These are phyloP conservation scores for Aphanomyces astaci DNA, from an alignment of 352 stramenopile species.

Conservation along the genomic window DNA sequence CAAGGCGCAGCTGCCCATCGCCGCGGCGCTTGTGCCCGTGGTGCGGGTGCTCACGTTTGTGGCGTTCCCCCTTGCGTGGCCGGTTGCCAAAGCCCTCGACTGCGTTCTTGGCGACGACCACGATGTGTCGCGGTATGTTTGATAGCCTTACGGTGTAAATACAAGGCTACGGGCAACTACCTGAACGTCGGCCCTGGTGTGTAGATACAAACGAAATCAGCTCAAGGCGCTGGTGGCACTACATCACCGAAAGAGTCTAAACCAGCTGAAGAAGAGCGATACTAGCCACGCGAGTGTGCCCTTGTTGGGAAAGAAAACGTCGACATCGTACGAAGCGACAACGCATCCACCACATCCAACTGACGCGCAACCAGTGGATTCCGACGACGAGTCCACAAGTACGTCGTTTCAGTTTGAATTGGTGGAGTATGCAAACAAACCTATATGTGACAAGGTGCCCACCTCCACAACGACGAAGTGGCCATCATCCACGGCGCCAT, in stretches of 20 bases:
- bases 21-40: constrained; percentile 63
- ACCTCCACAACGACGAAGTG: constrained; percentile 38
- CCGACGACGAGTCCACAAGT: not conserved
- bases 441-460: no score
- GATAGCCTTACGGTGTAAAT: no score
- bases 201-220: constrained; percentile 83
- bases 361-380: no score
- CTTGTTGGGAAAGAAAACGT: not conserved
- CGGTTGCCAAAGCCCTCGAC: constrained; percentile 88
- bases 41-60: constrained; percentile 84
- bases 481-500: constrained; percentile 57
- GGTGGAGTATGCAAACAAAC: no score
- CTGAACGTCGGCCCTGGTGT: not conserved
- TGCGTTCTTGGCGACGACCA: constrained; percentile 71
- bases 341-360: no score
- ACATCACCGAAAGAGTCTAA: constrained; percentile 28
- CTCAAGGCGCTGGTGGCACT: constrained; percentile 85
- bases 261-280: not conserved
- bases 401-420: no score
- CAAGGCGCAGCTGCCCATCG: constrained; percentile 87
- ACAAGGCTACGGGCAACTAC: no score
- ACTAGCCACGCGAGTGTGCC: not conserved
- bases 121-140: constrained; percentile 32
- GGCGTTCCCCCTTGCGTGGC: constrained; percentile 82
- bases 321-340: no score